Conservation (phyloP, 129 eudicot species). For the Centrapalus pauciflorus region DNA sequence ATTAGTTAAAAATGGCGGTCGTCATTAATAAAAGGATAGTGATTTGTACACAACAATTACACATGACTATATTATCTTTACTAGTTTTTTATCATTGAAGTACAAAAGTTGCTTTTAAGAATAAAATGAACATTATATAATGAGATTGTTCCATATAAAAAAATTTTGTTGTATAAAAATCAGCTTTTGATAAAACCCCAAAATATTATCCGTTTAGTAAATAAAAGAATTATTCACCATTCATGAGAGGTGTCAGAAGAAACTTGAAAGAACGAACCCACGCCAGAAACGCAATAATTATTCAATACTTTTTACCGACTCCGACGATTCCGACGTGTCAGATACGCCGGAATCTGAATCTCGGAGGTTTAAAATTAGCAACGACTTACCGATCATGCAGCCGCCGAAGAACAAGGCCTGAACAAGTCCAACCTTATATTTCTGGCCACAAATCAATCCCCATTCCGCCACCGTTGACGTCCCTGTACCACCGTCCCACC, state of each 20-base stretch:
- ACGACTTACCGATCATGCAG: slow-evolving; percentile 79
- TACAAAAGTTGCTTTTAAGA: too few relatives aligned
- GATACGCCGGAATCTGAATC: neutral
- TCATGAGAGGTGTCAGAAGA: slow-evolving; percentile 2
- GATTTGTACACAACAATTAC: too few relatives aligned
- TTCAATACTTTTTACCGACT: neutral
- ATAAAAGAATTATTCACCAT: neutral
- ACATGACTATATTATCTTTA: too few relatives aligned
- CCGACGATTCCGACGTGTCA: neutral
- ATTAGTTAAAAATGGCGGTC: too few relatives aligned
- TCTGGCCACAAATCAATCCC: slow-evolving; percentile 74
- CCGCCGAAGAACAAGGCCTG: slow-evolving; percentile 89
- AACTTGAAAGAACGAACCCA: neutral
- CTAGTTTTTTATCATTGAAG: too few relatives aligned
- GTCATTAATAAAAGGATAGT: too few relatives aligned
- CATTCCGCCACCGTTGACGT: slow-evolving; percentile 81
- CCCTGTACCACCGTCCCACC: slow-evolving; percentile 53
- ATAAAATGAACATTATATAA: too few relatives aligned
- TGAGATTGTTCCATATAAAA: too few relatives aligned
- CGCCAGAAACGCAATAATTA: neutral
- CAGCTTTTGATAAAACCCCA: too few relatives aligned
- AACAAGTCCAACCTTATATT: slow-evolving; percentile 88
- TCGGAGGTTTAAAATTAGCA: neutral
- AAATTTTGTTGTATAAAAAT: neutral
- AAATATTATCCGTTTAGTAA: neutral